Evolutionary conservation across 768 basidiomycete species (phyloP).

Genomic region (Lentinus tigrinus): DNA sequence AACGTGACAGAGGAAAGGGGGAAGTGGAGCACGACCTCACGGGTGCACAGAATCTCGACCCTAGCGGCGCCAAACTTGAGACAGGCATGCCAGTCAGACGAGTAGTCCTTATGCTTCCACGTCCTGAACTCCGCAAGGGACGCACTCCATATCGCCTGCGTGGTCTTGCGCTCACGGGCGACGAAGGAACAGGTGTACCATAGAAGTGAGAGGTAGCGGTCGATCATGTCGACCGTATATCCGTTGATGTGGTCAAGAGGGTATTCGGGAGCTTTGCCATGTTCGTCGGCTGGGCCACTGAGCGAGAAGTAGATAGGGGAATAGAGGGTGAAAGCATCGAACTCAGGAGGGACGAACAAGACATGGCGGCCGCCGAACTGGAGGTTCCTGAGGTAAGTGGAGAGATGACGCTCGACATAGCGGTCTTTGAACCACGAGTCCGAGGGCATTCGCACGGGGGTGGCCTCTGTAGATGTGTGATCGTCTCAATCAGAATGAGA

Average conservation of each 20-base stretch:
- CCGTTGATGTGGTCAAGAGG: not conserved
- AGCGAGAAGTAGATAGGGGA: not conserved
- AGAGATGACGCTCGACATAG: constrained; percentile 6
- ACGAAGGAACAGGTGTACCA: not conserved
- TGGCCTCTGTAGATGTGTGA: not conserved
- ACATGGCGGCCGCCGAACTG: constrained; percentile 29
- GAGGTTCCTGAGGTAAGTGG: constrained; percentile 28
- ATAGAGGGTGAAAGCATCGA: constrained; percentile 23
- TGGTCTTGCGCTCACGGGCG: not conserved
- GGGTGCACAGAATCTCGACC: constrained; percentile 21
- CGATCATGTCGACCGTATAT: constrained; percentile 3
- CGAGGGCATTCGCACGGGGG: not conserved
- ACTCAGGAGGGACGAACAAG: constrained; percentile 31
- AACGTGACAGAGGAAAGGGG: constrained; percentile 18
- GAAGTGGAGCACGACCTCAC: constrained; percentile 25
- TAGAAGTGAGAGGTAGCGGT: constrained; percentile 28
- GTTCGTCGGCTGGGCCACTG: not conserved
- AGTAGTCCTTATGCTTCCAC: not conserved
- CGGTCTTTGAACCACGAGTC: constrained; percentile 8
- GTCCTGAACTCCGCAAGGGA: not conserved
- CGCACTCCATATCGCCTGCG: not conserved
- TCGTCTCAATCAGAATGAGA: not conserved
- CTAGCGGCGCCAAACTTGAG: constrained; percentile 24
- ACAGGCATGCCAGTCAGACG: constrained; percentile 13
- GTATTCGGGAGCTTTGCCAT: not conserved